Evolutionary conservation across 768 basidiomycete genomes (phyloP), one percentile per base, ranked within the genome.

Genomic region (Termitomyces sp.): DNA sequence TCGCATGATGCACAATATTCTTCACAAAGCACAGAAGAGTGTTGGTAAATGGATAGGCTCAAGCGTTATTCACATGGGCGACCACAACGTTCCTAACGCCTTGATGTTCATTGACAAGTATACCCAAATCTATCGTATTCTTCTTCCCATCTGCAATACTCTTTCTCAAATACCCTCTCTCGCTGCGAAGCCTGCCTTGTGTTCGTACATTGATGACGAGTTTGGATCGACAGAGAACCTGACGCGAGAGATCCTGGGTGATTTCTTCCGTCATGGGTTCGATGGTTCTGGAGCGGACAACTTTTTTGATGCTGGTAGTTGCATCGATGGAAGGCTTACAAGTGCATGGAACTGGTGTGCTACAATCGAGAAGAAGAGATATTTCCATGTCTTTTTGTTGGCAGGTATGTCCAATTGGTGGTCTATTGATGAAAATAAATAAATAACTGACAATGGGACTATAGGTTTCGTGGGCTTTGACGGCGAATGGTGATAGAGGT

Each of bases 291-390:
- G 91, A n/a, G 91, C 91, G 3, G 91, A 92, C 64, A 92, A 91
- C 67, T 92, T 90, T 74, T 91, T 88, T 66, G 91, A 93, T 65
- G 91, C 91, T 36, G 90, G 91, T 16, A 90, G 88, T 58, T 83
- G 81, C 60, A 92, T 93, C 60, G 91, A 93, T 63, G 91, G 91
- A 12, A 79, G 91, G 3, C 69, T 94, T 63, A 94, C 91, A 29
- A 91, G 89, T 67, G 91, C 91, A 4, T 94, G 91, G 91, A 91
- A 94, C 66, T 94, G 91, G 91, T 94, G 91, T 71, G 84, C 85
- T 46, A 78, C 77, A 43, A 68, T 94, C 60, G 91, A 93, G 75
- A 94, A 92, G 76, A 94, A 94, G 73, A 75, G 84, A 46, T 94
- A 84, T 65, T 91, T 92, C 74, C 84, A 81, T 6, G 73, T 91